Base-by-base conservation (phyloP, 192 early-diverging fungal species). In the Rhizoclosmatium sp. region DNA sequence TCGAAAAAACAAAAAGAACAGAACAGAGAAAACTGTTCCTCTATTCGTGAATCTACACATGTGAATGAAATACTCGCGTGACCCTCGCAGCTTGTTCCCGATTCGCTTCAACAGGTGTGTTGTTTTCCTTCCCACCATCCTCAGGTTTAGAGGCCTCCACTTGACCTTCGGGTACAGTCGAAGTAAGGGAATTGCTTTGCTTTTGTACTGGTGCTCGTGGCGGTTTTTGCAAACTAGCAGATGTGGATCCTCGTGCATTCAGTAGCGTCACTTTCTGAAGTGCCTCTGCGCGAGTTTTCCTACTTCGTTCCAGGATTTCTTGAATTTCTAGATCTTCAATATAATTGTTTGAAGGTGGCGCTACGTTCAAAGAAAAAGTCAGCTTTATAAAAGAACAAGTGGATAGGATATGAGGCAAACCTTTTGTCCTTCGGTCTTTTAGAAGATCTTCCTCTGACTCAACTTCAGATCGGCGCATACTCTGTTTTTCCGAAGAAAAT, bases 211-310 rank as follows among this genome's bases (percentile, higher is more conserved):
- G 31, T 31, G 31, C 31, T 31, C 31, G 31, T 31, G 31, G 31
- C 31, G 31, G 31, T 31, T 31, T 31, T 31, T 31, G 31, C 31
- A 31, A 31, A 31, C 31, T 31, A 31, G 31, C 31, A 31, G 31
- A 31, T 31, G 31, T 31, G 31, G 31, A 31, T 31, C 31, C 31
- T 31, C 31, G 31, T 31, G 31, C 31, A 31, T 31, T 31, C 31
- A 31, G 31, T 0, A 31, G 31, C 31, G 31, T 31, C 31, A 31
- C 31, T 31, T 31, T 31, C 31, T 31, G 31, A 31, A 75, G 73
- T 31, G 73, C 73, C 41, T 75, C 73, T 16, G 73, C 73, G 9
- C 73, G 58, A 21, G 73, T 64, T 47, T 64, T 10, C 23, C 73
- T 2, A 41, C 73, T 75, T 3, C 60, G 48, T 42, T 42, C 58